Base-by-base conservation (phyloP, 371 early-diverging fungal genomes). In the Haplosporangium sp. region DNA sequence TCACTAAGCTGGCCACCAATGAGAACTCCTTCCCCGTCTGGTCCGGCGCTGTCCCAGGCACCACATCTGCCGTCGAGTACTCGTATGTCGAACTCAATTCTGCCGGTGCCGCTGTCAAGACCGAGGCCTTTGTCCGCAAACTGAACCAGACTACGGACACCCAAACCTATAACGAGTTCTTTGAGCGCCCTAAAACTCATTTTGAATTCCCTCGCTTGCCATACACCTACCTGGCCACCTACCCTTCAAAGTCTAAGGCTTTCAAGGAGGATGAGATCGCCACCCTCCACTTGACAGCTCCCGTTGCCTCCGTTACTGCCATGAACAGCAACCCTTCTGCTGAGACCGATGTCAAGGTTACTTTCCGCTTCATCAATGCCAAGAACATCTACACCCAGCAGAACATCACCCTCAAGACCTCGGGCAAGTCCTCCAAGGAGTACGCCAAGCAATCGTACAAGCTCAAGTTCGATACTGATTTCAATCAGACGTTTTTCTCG, bases 371-470 rank as follows among this genome's bases (percentile, higher is more conserved):
- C 43, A 86, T 88, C 54, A 83, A 72, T 36, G 81, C 71, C 64
- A 70, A 83, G 18, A 85, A 83, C 37, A 72, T 81, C 54, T 83
- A 76, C 59, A 75, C 70, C 9, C 84, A 86, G 59, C 53, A 54
- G 53, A 77, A 74, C 62, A 85, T 81, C 52, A 80, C 86, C 47
- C 58, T 88, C 53, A 73, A 75, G 55, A 86, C 84, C 50, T 84
- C 85, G 29, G 88, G 88, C 47, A 84, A 88, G 72, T 86, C 86
- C 2, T 86, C 85, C 62, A 88, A 86, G 60, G 86, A 86, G 13
- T 88, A 83, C 57, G 64, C 84, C 29, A 84, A 86, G 65, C 88
- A 86, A 67, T 86, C 88, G 8, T 88, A 81, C 80, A 81, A 84
- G 64, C 65, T 88, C 70, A 77, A 82, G 41, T 77, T 88, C 40